Conservation (phyloP, 2,329 filamentous ascomycete genomes). For the Exophiala sp. region DNA sequence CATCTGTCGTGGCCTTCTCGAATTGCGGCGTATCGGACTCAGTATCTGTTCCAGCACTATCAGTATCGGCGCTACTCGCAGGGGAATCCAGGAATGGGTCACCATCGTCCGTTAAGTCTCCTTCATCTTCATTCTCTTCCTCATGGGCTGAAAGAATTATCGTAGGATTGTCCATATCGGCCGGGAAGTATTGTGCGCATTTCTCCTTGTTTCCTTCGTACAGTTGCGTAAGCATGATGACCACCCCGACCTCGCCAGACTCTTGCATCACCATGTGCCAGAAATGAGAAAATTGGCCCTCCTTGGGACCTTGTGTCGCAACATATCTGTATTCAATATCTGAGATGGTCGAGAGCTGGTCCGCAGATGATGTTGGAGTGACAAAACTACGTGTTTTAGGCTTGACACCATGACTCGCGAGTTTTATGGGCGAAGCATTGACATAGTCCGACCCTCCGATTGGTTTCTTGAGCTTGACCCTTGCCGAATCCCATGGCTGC, state of each 20-base stretch:
- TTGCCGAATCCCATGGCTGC: slow-evolving; percentile 82
- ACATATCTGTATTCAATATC: slow-evolving; percentile 63
- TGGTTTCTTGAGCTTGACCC: slow-evolving; percentile 75
- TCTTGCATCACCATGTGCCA: slow-evolving; percentile 96
- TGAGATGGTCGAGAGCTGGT: not conserved
- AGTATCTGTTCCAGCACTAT: slow-evolving; percentile 22
- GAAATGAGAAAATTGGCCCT: slow-evolving; percentile 71
- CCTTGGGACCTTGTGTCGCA: slow-evolving; percentile 79
- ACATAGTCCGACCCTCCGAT: slow-evolving; percentile 72
- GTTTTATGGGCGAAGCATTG: slow-evolving; percentile 70
- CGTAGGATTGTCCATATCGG: slow-evolving; percentile 50
- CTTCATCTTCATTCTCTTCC: slow-evolving; percentile 56
- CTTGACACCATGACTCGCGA: slow-evolving; percentile 48
- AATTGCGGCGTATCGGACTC: slow-evolving; percentile 1
- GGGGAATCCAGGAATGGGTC: slow-evolving; percentile 27
- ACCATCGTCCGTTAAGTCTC: slow-evolving; percentile 58
- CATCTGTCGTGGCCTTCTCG: slow-evolving; percentile 2
- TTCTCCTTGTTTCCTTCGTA: slow-evolving; percentile 75
- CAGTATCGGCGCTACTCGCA: slow-evolving; percentile 26
- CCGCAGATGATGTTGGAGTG: slow-evolving; percentile 18
- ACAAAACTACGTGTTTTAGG: slow-evolving; percentile 41
- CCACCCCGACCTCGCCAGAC: slow-evolving; percentile 68
- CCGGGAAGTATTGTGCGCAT: slow-evolving; percentile 84
- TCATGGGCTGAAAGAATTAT: slow-evolving; percentile 36
- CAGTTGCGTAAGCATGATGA: slow-evolving; percentile 92